A percentile compares a stretch with the other conserved stretches of the same genome.
Conservation (phyloP, 1,284 basidiomycete genomes). For the Filobasidium uniguttulatum region DNA sequence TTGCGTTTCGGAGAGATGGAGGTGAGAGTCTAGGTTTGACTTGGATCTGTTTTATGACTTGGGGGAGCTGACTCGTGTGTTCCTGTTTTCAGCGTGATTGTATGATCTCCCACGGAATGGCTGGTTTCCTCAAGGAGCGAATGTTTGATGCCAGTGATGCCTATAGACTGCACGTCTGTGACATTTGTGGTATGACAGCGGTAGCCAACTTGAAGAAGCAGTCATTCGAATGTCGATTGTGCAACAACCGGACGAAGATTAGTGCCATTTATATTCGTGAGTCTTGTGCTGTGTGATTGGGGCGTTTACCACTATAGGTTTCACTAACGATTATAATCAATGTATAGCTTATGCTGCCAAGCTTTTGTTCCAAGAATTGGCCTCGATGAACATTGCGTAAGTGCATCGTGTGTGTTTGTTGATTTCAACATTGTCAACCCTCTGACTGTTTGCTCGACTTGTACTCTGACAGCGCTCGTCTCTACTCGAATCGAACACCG, state of each 20-base stretch:
- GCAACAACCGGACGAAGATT: conserved; percentile 87
- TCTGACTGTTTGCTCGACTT: not conserved
- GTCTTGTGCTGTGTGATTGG: conserved; percentile 1
- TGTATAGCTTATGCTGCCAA: conserved; percentile 45
- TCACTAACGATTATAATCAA: conserved; percentile 19
- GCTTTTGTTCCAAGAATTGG: conserved; percentile 60
- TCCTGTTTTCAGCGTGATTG: conserved; percentile 58
- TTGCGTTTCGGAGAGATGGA: conserved; percentile 99
- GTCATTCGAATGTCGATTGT: conserved; percentile 48
- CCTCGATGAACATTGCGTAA: conserved; percentile 35
- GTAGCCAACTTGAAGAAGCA: conserved; percentile 70
- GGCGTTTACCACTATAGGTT: not conserved
- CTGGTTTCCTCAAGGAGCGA: conserved; percentile 90
- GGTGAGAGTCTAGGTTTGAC: conserved; percentile 23
- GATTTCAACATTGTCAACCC: not conserved
- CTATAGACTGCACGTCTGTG: conserved; percentile 90
- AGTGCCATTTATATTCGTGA: conserved; percentile 65
- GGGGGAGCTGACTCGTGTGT: no score
- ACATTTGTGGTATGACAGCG: conserved; percentile 86
- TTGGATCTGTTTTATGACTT: not conserved
- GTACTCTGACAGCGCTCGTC: conserved; percentile 9
- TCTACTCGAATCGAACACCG: conserved; percentile 15
- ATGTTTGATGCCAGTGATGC: conserved; percentile 84
- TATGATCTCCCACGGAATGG: conserved; percentile 99
- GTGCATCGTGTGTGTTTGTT: conserved; percentile 5